These are phyloP conservation scores for Albizia julibrissin DNA, from an alignment of 306 rosid genomes.

Conservation along the genomic window DNA sequence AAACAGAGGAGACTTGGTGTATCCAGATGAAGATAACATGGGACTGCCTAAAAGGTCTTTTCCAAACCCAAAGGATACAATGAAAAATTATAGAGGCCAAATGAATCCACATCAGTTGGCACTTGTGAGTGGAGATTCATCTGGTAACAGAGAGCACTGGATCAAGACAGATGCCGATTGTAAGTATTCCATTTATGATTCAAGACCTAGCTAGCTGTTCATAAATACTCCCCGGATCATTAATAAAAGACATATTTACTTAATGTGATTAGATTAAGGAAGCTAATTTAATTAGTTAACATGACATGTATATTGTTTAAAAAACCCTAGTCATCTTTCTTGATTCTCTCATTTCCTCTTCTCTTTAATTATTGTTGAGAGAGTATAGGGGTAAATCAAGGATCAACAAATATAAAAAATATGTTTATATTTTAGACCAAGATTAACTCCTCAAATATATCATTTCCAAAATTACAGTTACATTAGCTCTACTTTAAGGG, in stretches of 20 bases:
- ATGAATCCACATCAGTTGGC: constrained; percentile 51
- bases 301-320: no score
- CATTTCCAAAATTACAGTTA: not conserved
- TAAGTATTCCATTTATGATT: constrained; percentile 44
- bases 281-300: no score
- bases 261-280: no score
- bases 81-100: constrained; percentile 50
- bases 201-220: not conserved
- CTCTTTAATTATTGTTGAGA: no score
- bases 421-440: no score
- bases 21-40: constrained; percentile 57
- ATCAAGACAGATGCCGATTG: constrained; percentile 92
- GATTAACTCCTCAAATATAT: no score
- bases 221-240: not conserved
- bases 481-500: no score
- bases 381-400: no score
- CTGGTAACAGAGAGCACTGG: constrained; percentile 80
- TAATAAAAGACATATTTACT: no score
- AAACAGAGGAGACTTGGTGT: constrained; percentile 44
- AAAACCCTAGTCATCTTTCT: no score
- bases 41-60: constrained; percentile 46
- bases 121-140: constrained; percentile 54
- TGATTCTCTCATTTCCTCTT: no score
- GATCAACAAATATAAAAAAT: no score
- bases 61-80: constrained; percentile 44